Base-by-base conservation (phyloP, 2,329 filamentous ascomycete genomes). In the Penicillium occitanis region DNA sequence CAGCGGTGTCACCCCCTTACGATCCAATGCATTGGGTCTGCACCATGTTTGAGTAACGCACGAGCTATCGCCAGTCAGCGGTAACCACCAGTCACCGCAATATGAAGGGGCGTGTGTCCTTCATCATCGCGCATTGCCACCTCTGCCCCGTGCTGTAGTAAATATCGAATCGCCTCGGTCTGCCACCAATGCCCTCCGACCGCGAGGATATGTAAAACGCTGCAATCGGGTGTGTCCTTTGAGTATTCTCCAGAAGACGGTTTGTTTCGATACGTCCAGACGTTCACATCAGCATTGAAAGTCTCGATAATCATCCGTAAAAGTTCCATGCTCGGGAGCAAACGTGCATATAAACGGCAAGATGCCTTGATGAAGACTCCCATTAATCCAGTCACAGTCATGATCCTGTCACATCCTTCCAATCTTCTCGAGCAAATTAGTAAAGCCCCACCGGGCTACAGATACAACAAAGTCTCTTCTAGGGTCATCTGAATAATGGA, bases 401-500 rank as follows among this genome's bases (percentile, higher is more conserved):
- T 57, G 10, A 46, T 67, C 58, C 5, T 65, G 28, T 25, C 37
- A 50, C 5, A 8, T 25, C 22, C 37, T 25, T 4, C 67, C 69
- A 7, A 71, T 53, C 19, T 55, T 66, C 19, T 66, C 64, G 35
- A 70, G 70, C 3, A 71, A 65, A 11, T 70, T 67, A 0, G 60
- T 22, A 28, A 66, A 72, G 19, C 70, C 70, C 69, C 70, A 71
- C 62, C 66, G 51, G 2, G 69, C 69, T 7, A 71, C 64, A 14
- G 55, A 42, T 0, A 64, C 28, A 40, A 71, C 50, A 28, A 71
- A 37, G 17, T 61, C 66, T 11, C 66, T 37, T n/a, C 42, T 19
- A 19, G 14, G 5, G 35, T 11, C 17, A 37, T 22, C 57, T 19
- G 14, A 10, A 25, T 33, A 25, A 6, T 11, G 40, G 25, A 33